phyloP scores from a whole-genome alignment of 805 yeast genomes.

The Kazachstania martiniae region DNA sequence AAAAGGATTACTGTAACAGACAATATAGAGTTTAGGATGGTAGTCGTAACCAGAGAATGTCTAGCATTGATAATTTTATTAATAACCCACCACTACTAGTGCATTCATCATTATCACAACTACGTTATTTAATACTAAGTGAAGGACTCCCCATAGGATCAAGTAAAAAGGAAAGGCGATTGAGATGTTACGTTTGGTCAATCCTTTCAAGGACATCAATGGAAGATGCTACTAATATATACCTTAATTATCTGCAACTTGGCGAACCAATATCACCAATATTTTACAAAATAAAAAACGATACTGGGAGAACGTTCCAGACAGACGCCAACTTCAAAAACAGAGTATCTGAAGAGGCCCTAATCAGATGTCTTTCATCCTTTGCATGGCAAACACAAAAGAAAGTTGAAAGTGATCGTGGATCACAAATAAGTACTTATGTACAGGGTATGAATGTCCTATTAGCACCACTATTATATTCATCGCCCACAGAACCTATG shows the following conservation, averaged over 20 bases:
- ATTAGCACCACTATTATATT: conserved; percentile 71
- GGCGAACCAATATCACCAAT: conserved; percentile 51
- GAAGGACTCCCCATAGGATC: conserved; percentile 11
- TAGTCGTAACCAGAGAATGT: conserved; percentile 1
- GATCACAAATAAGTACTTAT: conserved; percentile 30
- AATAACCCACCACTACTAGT: conserved; percentile 18
- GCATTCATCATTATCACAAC: conserved; percentile 19
- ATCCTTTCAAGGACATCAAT: conserved; percentile 58
- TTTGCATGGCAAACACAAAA: conserved; percentile 41
- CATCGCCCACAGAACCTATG: conserved; percentile 73
- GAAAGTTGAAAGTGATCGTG: conserved; percentile 2
- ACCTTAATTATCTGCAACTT: conserved; percentile 39
- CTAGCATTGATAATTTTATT: conserved; percentile 15
- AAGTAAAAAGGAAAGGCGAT: conserved; percentile 10
- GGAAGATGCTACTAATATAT: conserved; percentile 39
- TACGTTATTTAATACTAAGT: conserved; percentile 17
- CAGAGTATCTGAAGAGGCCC: conserved; percentile 56
- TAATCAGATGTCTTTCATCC: conserved; percentile 62
- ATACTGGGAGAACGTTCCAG: conserved; percentile 75
- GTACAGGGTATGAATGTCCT: conserved; percentile 92
- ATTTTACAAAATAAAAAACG: conserved; percentile 60
- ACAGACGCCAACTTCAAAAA: conserved; percentile 55
- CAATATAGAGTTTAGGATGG: too few relatives aligned
- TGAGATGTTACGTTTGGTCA: conserved; percentile 69
- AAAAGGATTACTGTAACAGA: too few relatives aligned